Evolutionary conservation across 2,329 filamentous ascomycete species (phyloP).

Genomic region (Xylaria sp.): DNA sequence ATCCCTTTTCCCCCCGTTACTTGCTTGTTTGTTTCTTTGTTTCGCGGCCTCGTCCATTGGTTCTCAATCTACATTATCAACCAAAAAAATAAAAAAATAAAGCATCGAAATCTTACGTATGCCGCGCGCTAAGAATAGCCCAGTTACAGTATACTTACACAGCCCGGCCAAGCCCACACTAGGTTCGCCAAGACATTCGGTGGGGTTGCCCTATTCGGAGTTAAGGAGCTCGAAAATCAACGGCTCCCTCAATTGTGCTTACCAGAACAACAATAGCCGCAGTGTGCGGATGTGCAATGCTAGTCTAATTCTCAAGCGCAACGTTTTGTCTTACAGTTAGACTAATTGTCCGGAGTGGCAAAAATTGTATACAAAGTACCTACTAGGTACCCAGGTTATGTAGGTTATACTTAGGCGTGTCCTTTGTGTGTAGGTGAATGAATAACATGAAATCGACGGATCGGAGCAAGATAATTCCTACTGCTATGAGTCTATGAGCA

Average conservation of each 20-base stretch:
- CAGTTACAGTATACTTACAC: conserved; percentile 11
- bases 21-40: neutral
- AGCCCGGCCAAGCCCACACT: conserved; percentile 30
- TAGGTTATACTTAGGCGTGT: no score
- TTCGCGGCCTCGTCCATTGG: neutral
- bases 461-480: conserved; percentile 13
- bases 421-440: neutral
- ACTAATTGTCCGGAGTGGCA: conserved; percentile 18
- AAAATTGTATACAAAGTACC: neutral
- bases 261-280: neutral
- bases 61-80: neutral
- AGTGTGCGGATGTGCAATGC: neutral
- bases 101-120: neutral
- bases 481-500: no score
- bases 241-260: conserved; percentile 32
- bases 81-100: neutral
- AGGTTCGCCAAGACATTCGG: conserved; percentile 31
- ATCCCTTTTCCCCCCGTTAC: no score
- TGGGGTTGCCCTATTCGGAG: conserved; percentile 24
- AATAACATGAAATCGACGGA: neutral
- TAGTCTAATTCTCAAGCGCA: neutral
- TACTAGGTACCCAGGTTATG: neutral
- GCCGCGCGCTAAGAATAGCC: conserved; percentile 8
- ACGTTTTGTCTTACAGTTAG: neutral
- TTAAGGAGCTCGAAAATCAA: conserved; percentile 20